Evolutionary conservation across 1,284 basidiomycete species (phyloP).

Genomic region (Boletus austroedulis): DNA sequence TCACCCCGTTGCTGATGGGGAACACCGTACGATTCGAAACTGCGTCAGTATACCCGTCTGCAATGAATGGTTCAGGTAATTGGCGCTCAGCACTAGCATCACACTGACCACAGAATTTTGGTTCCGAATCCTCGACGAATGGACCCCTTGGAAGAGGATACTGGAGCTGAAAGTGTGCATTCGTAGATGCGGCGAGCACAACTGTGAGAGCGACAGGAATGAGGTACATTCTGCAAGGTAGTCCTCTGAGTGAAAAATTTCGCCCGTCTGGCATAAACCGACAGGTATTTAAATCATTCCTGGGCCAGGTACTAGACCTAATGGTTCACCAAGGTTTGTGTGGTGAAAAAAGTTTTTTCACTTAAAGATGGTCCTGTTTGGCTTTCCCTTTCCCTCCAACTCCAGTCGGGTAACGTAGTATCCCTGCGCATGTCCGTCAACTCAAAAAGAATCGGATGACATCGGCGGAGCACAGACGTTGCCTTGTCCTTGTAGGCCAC

Average conservation of each 20-base stretch:
- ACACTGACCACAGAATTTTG: conserved; percentile 46
- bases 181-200: conserved; percentile 38
- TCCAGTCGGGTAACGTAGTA: too few relatives aligned
- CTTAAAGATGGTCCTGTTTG: conserved; percentile 25
- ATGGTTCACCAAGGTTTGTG: not conserved
- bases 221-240: conserved; percentile 34
- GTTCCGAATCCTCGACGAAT: conserved; percentile 52
- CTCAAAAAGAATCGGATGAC: too few relatives aligned
- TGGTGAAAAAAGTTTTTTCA: conserved; percentile 29
- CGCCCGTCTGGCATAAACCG: not conserved
- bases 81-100: not conserved
- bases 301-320: not conserved
- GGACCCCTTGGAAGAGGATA: conserved; percentile 56
- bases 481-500: too few relatives aligned
- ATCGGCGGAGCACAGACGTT: too few relatives aligned
- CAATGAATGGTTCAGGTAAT: not conserved
- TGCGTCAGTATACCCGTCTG: conserved; percentile 48
- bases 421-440: too few relatives aligned
- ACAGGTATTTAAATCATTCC: conserved; percentile 18
- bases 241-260: not conserved
- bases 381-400: too few relatives aligned
- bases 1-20: conserved; percentile 49
- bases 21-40: conserved; percentile 50
- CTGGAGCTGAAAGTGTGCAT: conserved; percentile 60
- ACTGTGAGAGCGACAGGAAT: conserved; percentile 32